These are phyloP conservation scores for Ophiostoma fasciatum DNA, from an alignment of 2,329 filamentous ascomycete species.

Conservation along the genomic window DNA sequence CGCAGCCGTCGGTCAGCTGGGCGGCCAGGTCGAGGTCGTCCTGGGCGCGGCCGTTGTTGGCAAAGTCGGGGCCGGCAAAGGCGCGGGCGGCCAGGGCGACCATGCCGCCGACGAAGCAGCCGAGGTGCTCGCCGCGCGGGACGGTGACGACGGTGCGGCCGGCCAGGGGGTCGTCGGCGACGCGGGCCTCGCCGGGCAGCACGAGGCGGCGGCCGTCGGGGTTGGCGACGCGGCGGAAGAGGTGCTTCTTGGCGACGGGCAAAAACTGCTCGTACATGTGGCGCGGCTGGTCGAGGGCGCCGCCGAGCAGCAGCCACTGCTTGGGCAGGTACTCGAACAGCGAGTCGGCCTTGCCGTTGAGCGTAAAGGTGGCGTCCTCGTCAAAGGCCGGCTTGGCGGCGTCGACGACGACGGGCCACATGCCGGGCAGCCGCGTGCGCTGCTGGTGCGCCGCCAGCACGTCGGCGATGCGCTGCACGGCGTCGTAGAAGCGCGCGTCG, in stretches of 20 bases:
- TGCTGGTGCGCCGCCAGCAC: constrained; percentile 38
- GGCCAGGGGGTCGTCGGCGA: constrained; percentile 14
- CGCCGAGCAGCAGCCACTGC: constrained; percentile 52
- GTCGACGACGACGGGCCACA: constrained; percentile 45
- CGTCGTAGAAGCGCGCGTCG: constrained; percentile 46
- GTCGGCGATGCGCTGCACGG: constrained; percentile 40
- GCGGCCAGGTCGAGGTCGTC: constrained; percentile 41
- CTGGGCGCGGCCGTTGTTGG: constrained; percentile 21
- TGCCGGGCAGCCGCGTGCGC: constrained; percentile 40
- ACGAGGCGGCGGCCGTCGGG: constrained; percentile 25
- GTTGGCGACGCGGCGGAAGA: constrained; percentile 24
- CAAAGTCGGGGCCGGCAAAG: constrained; percentile 31
- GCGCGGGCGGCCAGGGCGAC: constrained; percentile 45
- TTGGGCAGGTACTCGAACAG: constrained; percentile 51
- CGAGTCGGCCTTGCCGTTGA: constrained; percentile 42
- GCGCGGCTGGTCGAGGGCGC: constrained; percentile 30
- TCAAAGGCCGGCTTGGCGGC: constrained; percentile 41
- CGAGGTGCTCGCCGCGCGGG: constrained; percentile 36
- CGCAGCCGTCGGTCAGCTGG: constrained; percentile 47
- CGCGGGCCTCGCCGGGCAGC: constrained; percentile 31
- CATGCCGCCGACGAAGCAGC: constrained; percentile 52
- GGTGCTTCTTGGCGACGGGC: constrained; percentile 22
- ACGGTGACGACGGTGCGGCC: constrained; percentile 16
- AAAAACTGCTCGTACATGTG: constrained; percentile 17
- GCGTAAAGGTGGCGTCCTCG: constrained; percentile 34